Evolutionary conservation across 1,284 basidiomycete species (phyloP).

Genomic region (Tylopilus sp.): DNA sequence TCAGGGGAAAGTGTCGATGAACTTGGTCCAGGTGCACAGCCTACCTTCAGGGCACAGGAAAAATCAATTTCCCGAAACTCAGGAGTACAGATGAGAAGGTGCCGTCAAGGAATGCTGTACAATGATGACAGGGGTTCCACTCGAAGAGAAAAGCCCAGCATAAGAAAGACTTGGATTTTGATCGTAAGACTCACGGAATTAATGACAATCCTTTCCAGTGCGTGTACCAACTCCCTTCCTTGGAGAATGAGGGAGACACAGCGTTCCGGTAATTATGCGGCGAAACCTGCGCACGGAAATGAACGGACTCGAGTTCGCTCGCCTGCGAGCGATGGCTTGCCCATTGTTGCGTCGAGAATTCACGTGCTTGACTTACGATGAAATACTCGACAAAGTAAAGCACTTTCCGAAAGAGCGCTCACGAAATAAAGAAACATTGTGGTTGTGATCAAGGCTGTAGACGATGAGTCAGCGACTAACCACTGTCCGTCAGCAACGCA

Average conservation of each 20-base stretch:
- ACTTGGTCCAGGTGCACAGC: neutral
- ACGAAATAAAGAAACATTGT: neutral
- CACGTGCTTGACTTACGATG: neutral
- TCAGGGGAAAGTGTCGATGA: no score
- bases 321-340: neutral
- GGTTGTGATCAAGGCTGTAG: neutral
- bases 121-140: neutral
- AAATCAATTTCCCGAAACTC: no score
- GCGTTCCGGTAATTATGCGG: neutral
- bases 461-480: neutral
- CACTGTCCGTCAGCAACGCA: no score
- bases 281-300: neutral
- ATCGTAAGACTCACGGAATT: neutral
- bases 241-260: neutral
- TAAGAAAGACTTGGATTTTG: neutral
- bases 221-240: neutral
- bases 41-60: neutral
- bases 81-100: neutral
- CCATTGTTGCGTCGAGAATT: neutral
- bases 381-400: neutral
- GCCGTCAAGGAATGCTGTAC: neutral
- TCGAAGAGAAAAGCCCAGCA: neutral
- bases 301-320: neutral
- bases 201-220: neutral
- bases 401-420: neutral